Evolutionary conservation across 1,284 basidiomycete species (phyloP).

Genomic region (Trichosporon sp.): DNA sequence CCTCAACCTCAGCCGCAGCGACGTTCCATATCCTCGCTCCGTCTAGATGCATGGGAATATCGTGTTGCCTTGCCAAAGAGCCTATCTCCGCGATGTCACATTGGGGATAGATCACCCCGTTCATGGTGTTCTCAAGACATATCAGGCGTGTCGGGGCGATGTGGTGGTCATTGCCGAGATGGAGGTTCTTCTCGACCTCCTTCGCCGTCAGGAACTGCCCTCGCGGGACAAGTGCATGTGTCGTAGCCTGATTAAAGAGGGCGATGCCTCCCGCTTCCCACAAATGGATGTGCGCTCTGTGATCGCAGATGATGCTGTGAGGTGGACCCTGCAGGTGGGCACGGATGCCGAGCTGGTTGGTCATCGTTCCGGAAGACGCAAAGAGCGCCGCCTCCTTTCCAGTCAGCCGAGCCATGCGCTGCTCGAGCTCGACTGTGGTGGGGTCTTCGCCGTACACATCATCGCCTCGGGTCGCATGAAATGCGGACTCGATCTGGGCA

Average conservation of each 20-base stretch:
- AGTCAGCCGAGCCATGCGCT: slow-evolving; percentile 68
- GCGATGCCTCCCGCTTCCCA: slow-evolving; percentile 69
- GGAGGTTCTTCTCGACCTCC: slow-evolving; percentile 69
- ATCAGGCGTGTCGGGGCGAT: slow-evolving; percentile 73
- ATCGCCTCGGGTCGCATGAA: slow-evolving; percentile 53
- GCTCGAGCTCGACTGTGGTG: slow-evolving; percentile 65
- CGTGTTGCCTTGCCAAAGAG: slow-evolving; percentile 62
- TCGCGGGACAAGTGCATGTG: slow-evolving; percentile 45
- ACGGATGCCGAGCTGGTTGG: slow-evolving; percentile 75
- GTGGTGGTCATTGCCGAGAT: slow-evolving; percentile 68
- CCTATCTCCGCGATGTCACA: slow-evolving; percentile 78
- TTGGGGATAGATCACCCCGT: slow-evolving; percentile 87
- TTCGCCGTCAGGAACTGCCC: slow-evolving; percentile 64
- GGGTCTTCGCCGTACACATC: slow-evolving; percentile 52
- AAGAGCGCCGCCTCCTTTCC: slow-evolving; percentile 74
- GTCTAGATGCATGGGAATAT: slow-evolving; percentile 80
- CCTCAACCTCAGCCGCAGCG: slow-evolving; percentile 68
- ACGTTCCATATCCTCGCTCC: slow-evolving; percentile 86
- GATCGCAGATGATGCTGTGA: slow-evolving; percentile 70
- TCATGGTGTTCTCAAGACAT: slow-evolving; percentile 84
- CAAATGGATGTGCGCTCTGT: slow-evolving; percentile 68
- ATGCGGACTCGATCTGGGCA: slow-evolving; percentile 50
- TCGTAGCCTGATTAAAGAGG: slow-evolving; percentile 80
- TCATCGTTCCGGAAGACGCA: slow-evolving; percentile 85
- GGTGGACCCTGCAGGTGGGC: slow-evolving; percentile 87